phyloP scores from a whole-genome alignment of 805 yeast genomes.

The Trichomonascus vanleenenianus region DNA sequence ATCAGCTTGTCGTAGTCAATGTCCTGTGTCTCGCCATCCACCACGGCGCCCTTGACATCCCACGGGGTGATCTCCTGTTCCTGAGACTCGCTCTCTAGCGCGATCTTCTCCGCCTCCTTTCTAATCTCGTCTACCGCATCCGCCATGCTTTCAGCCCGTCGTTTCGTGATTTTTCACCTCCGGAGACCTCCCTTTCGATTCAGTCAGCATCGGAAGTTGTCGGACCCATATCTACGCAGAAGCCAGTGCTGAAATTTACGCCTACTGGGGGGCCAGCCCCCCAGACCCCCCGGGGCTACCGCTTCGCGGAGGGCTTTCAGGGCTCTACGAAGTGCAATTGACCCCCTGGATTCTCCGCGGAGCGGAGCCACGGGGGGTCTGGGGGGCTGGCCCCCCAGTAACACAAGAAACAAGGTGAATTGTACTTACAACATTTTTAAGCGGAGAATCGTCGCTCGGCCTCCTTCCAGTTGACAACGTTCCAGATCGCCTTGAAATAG shows the following conservation, averaged over 20 bases:
- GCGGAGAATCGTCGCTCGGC: conserved; percentile 55
- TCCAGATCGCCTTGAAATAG: conserved; percentile 91
- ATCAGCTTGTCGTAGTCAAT: conserved; percentile 89
- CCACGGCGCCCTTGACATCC: conserved; percentile 99
- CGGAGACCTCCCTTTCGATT: no score
- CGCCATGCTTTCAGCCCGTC: no score
- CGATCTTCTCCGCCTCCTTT: conserved; percentile 3
- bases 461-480: conserved; percentile 88
- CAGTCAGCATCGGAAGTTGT: no score
- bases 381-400: background rate
- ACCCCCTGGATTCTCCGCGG: no score
- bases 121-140: background rate
- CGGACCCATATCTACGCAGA: no score
- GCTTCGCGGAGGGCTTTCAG: no score
- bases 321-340: no score
- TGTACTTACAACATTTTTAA: background rate
- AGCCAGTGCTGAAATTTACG: no score
- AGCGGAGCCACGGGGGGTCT: no score
- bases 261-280: no score
- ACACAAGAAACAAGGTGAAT: background rate
- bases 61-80: conserved; percentile 79
- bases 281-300: no score
- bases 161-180: no score
- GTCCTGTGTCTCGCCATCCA: conserved; percentile 83
- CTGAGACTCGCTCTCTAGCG: background rate